Conservation (phyloP, 805 yeast genomes). For the Hermanozyma aechmeae region DNA sequence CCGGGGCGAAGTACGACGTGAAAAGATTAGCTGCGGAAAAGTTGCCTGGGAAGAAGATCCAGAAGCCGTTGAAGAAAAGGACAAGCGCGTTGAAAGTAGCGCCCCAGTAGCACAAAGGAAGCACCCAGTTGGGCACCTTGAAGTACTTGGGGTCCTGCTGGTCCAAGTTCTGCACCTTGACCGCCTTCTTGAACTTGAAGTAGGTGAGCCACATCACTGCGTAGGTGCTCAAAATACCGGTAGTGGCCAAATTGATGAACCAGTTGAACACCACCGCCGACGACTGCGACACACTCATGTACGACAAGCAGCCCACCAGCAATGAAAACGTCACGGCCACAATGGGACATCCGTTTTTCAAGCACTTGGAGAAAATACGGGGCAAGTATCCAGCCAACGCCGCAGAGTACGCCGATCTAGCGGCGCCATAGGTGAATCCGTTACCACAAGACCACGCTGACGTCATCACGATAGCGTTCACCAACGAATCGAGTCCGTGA, state of each 20-base stretch:
- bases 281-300: slow-evolving; percentile 36
- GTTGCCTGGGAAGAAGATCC: slow-evolving; percentile 30
- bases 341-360: slow-evolving; percentile 63
- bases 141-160: slow-evolving; percentile 7
- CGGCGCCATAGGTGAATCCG: slow-evolving; percentile 25
- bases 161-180: slow-evolving; percentile 29
- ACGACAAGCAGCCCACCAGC: slow-evolving; percentile 20
- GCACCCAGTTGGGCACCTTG: slow-evolving; percentile 7
- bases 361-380: slow-evolving; percentile 48
- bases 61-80: slow-evolving; percentile 32
- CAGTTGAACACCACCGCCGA: slow-evolving; percentile 61
- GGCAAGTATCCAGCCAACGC: slow-evolving; percentile 87
- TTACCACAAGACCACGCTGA: slow-evolving; percentile 31
- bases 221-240: slow-evolving; percentile 56
- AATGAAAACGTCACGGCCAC: slow-evolving; percentile 42
- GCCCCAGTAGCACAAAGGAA: slow-evolving; percentile 10
- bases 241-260: slow-evolving; percentile 62
- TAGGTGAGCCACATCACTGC: slow-evolving; percentile 46
- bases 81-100: slow-evolving; percentile 13
- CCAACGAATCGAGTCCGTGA: slow-evolving; percentile 23
- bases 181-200: slow-evolving; percentile 31
- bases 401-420: slow-evolving; percentile 41
- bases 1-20: slow-evolving; percentile 30
- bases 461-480: slow-evolving; percentile 22
- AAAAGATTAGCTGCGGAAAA: slow-evolving; percentile 24